phyloP scores from a whole-genome alignment of 2,329 filamentous ascomycete species.

The Penicillium polonicum region DNA sequence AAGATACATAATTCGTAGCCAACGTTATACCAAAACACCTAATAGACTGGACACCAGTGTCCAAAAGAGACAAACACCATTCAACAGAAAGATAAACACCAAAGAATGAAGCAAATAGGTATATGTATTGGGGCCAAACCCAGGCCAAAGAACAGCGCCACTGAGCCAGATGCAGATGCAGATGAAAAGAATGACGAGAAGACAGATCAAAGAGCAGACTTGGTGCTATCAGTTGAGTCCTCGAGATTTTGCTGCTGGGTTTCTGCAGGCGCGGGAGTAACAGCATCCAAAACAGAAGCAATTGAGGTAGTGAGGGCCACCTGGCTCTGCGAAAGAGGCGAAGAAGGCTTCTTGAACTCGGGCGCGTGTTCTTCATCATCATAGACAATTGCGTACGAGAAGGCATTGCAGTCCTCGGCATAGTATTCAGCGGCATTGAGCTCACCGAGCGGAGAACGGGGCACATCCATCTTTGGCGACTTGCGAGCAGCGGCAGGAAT shows the following conservation, averaged over 20 bases:
- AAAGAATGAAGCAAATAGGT: slow-evolving; percentile 5
- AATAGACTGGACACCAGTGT: slow-evolving; percentile 5
- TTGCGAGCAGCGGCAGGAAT: slow-evolving; percentile 33
- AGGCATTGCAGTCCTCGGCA: slow-evolving; percentile 62
- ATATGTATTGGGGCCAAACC: not conserved
- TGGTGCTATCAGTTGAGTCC: slow-evolving; percentile 43
- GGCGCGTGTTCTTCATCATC: slow-evolving; percentile 51
- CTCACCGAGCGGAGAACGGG: slow-evolving; percentile 65
- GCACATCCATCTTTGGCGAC: slow-evolving; percentile 62
- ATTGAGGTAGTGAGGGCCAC: slow-evolving; percentile 25
- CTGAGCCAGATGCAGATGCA: slow-evolving; percentile 22
- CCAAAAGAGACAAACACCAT: slow-evolving; percentile 6
- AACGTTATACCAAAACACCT: slow-evolving; percentile 2
- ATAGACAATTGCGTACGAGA: slow-evolving; percentile 61
- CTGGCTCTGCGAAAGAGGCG: slow-evolving; percentile 5
- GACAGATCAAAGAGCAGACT: slow-evolving; percentile 1
- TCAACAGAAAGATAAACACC: not conserved
- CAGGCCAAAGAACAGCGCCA: slow-evolving; percentile 11
- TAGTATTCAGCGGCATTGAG: slow-evolving; percentile 68
- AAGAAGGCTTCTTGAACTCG: slow-evolving; percentile 17
- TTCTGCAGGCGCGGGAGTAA: slow-evolving; percentile 39
- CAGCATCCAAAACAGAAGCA: slow-evolving; percentile 25
- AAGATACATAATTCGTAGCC: slow-evolving; percentile 1
- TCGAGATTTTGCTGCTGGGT: slow-evolving; percentile 51
- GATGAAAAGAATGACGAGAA: not conserved